Evolutionary conservation across 2,329 filamentous ascomycete genomes (phyloP), one percentile per base, ranked within the genome.

Genomic region (Talaromyces funiculosus): DNA sequence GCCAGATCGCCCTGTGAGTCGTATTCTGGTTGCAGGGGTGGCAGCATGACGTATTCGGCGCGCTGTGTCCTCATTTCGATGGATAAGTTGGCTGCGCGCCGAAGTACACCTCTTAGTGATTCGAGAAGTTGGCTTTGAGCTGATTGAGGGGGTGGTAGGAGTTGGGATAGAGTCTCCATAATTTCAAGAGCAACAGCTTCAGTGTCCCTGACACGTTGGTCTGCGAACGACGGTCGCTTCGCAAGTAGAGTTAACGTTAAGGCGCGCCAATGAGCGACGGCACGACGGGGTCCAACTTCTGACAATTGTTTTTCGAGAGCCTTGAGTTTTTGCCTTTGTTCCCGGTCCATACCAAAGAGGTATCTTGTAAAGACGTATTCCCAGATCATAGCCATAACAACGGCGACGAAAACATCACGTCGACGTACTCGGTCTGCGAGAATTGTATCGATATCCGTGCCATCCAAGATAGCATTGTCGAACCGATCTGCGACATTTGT

Each of bases 371-470:
- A 99, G 72, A 99, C 88, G 71, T 95, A 97, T 75, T 99, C 94
- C 92, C 92, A 99, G 56, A 99, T 87, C 92, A 99, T 97, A 63
- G 90, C 94, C 92, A 97, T 97, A 60, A 93, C 90, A 75, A 99
- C 92, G 38, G 92, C 94, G 91, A 97, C 97, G 82, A 99, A 97
- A 61, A 97, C 87, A 73, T 97, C 93, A 62, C 93, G 87, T 63
- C 94, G 88, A 69, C 85, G 87, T 59, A 97, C 89, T 40, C 95
- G 90, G 73, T 99, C 93, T 66, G 84, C 84, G 53, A 99, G 86
- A 70, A 96, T 94, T 61, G 82, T 80, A 75, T 97, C 92, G 64
- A 96, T 92, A 71, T 97, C 92, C 49, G 91, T 91, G 64, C 93
- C 94, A 76, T 99, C 95, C 26, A 99, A 83, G 58, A 99, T 87